A percentile compares a stretch with the other conserved stretches of the same genome.
These are phyloP conservation scores for Candida pseudoviswanathii DNA, from an alignment of 1,139 yeast genomes.

Conservation along the genomic window DNA sequence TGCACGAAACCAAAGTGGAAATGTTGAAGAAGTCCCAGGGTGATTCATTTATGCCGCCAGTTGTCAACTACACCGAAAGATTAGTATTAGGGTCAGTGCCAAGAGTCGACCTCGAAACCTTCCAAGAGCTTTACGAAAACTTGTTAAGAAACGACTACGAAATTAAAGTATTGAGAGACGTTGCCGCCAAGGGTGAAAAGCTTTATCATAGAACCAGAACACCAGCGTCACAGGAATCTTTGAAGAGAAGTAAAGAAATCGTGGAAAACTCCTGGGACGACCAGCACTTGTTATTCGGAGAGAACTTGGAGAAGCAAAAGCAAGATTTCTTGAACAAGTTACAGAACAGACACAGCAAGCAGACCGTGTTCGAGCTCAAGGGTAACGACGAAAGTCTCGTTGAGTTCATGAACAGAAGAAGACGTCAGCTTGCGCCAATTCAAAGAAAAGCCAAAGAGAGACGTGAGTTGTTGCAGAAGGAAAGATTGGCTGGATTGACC, in stretches of 20 bases:
- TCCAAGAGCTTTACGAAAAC: constrained; percentile 71
- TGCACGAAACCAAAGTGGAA: constrained; percentile 65
- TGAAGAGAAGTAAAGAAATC: constrained; percentile 82
- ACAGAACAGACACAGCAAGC: constrained; percentile 68
- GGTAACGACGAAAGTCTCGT: constrained; percentile 71
- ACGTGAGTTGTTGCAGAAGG: constrained; percentile 68
- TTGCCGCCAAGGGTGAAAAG: constrained; percentile 85
- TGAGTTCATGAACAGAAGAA: constrained; percentile 81
- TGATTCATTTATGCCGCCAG: constrained; percentile 49
- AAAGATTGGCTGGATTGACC: constrained; percentile 72
- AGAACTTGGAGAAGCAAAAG: constrained; percentile 72
- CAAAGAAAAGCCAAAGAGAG: constrained; percentile 78
- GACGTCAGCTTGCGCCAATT: constrained; percentile 86
- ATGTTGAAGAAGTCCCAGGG: constrained; percentile 50
- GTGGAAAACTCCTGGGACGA: constrained; percentile 84
- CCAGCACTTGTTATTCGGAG: constrained; percentile 77
- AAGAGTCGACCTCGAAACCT: constrained; percentile 65
- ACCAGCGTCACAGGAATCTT: constrained; percentile 82
- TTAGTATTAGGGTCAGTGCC: constrained; percentile 86
- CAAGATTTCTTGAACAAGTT: constrained; percentile 71
- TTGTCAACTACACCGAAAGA: constrained; percentile 70
- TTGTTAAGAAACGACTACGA: constrained; percentile 71
- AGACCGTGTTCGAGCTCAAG: constrained; percentile 91
- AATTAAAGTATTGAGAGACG: constrained; percentile 61
- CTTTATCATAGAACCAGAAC: constrained; percentile 83